phyloP scores from a whole-genome alignment of 768 basidiomycete species.

The Hemileccinum rubropunctum region DNA sequence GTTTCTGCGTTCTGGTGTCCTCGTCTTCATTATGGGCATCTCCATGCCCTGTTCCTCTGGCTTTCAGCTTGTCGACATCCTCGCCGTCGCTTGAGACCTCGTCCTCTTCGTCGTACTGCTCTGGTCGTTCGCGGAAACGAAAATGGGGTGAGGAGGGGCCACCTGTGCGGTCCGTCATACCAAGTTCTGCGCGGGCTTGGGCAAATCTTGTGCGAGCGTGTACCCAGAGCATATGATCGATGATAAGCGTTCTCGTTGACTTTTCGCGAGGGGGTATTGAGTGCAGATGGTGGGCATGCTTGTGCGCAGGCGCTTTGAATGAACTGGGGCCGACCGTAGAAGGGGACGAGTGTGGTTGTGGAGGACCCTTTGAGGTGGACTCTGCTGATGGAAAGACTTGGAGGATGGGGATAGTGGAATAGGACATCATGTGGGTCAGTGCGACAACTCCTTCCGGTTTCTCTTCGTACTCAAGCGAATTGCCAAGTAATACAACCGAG shows the following conservation, averaged over 20 bases:
- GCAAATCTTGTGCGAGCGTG: constrained; percentile 78
- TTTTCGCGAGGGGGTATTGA: constrained; percentile 86
- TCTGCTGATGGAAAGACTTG: constrained; percentile 16
- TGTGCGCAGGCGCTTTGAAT: constrained; percentile 77
- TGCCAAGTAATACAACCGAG: constrained; percentile 4
- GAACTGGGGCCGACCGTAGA: constrained; percentile 19
- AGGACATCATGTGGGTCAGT: constrained; percentile 30
- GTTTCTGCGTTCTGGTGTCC: constrained; percentile 50
- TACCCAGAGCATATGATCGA: constrained; percentile 86
- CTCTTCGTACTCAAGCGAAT: constrained; percentile 14
- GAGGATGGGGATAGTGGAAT: constrained; percentile 26
- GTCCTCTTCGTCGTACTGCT: constrained; percentile 76
- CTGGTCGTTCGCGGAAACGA: constrained; percentile 62
- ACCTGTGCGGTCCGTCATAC: constrained; percentile 80
- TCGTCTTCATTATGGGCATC: constrained; percentile 55
- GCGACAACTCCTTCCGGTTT: constrained; percentile 17
- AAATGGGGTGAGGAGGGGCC: constrained; percentile 61
- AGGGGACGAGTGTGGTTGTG: constrained; percentile 12
- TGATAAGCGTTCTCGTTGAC: constrained; percentile 83
- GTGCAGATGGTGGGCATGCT: constrained; percentile 85
- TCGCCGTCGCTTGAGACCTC: constrained; percentile 67
- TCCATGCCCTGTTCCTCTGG: constrained; percentile 51
- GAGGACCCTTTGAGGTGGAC: background rate
- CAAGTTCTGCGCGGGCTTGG: constrained; percentile 81
- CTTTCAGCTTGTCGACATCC: constrained; percentile 39